Evolutionary conservation across 2,329 filamentous ascomycete species (phyloP), one percentile per base, ranked within the genome.

Genomic region (Tolypocladium pustulatum): DNA sequence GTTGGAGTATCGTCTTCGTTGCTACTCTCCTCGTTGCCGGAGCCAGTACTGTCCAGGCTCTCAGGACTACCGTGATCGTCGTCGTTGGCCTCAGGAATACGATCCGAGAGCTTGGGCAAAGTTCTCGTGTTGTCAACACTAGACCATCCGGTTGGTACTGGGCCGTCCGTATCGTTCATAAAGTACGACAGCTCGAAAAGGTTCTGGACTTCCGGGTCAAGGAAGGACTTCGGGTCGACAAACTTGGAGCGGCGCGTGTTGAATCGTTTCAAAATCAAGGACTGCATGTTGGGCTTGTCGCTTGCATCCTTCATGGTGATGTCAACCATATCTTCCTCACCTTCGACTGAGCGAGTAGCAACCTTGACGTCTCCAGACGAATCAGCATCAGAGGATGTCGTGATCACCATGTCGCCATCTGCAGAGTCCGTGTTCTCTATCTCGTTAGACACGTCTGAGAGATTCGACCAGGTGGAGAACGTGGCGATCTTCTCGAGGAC

Each of bases 311-410:
- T 86, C 87, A 97, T 92, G 0, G 89, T 89, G 20, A 99, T 86
- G 68, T 97, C 90, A 7, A 97, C 89, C 67, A 97, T 84, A 61
- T 90, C 90, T 61, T 97, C 92, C 70, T 97, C 93, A 12, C 91
- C 89, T 69, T 92, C 87, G 2, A 96, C 82, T 3, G 92, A 96
- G 34, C 84, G 82, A 52, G 90, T 87, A 59, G 87, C 83, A 54
- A 96, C 80, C 67, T 88, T 88, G 27, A 82, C 79, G 63, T 89
- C 88, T 12, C 81, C 83, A 4, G 85, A 85, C 4, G 85, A 87
- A 62, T 89, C 84, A 4, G 81, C 83, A 61, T 85, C 82, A 0
- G 83, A 86, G 25, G 77, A 78, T 20, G 78, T 86, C 59, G 86
- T 84, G 13, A 88, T 76, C 25, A 90, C 81, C 52, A 87, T 81